A percentile compares a stretch with the other conserved stretches of the same genome.
Evolutionary conservation across 1,139 yeast genomes (phyloP).

Genomic region (Hansenula anomala): DNA sequence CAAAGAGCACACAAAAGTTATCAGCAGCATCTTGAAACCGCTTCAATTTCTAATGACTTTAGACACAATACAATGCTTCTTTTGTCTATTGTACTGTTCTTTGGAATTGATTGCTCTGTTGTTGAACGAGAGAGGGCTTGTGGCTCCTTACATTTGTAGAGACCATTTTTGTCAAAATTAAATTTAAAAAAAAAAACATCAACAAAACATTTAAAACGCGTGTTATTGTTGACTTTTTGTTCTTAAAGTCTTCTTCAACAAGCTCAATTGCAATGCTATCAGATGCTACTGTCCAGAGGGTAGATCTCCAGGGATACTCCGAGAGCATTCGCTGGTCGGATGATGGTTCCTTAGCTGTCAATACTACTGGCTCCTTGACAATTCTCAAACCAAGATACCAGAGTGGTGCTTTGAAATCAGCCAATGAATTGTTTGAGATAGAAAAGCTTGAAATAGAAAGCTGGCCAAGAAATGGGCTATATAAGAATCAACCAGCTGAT

Average conservation of each 20-base stretch:
- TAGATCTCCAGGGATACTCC: slow-evolving; percentile 9
- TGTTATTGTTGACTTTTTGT: too few relatives aligned
- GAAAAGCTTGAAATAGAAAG: slow-evolving; percentile 10
- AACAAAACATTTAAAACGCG: too few relatives aligned
- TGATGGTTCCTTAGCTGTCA: slow-evolving; percentile 20
- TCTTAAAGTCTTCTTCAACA: too few relatives aligned
- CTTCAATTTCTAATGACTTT: too few relatives aligned
- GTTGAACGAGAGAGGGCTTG: too few relatives aligned
- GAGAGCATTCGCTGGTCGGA: slow-evolving; percentile 17
- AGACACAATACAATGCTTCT: too few relatives aligned
- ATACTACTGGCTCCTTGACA: slow-evolving; percentile 15
- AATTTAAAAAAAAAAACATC: too few relatives aligned
- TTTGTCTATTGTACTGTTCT: too few relatives aligned
- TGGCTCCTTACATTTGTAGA: too few relatives aligned
- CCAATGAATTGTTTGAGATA: slow-evolving; percentile 12
- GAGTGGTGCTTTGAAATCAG: slow-evolving; percentile 11
- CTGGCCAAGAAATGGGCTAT: slow-evolving; percentile 10
- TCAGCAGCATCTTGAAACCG: neutral
- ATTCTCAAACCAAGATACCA: slow-evolving; percentile 19
- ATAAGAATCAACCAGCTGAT: slow-evolving; percentile 9
- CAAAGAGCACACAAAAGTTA: neutral
- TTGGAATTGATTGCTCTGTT: too few relatives aligned
- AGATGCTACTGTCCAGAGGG: slow-evolving; percentile 11
- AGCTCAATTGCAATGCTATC: neutral
- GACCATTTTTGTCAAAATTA: too few relatives aligned